A percentile compares a stretch with the other conserved stretches of the same genome.
These are phyloP conservation scores for Chrysopogon serrulatus DNA, from an alignment of 176 grass and related monocot genomes.

Conservation along the genomic window DNA sequence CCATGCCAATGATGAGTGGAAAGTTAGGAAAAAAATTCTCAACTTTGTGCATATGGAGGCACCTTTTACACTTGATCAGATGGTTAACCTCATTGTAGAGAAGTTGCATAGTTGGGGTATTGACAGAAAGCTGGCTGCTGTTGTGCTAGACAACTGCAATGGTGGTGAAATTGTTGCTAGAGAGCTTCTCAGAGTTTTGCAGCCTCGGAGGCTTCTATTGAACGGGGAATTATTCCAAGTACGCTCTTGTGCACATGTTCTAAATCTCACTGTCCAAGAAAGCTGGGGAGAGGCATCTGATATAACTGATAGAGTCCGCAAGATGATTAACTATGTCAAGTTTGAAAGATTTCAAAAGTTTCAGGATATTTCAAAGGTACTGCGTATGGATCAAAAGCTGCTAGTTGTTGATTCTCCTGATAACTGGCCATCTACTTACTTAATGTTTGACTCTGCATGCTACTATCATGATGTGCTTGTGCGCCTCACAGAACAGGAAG, in stretches of 20 bases:
- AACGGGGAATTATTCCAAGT: conserved; percentile 76
- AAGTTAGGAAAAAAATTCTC: conserved; percentile 86
- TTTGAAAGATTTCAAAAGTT: conserved; percentile 74
- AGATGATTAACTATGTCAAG: conserved; percentile 76
- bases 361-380: conserved; percentile 62
- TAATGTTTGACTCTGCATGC: conserved; percentile 93
- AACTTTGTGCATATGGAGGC: conserved; percentile 75
- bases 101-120: conserved; percentile 81
- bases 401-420: conserved; percentile 77
- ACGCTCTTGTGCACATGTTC: conserved; percentile 65
- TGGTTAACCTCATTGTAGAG: conserved; percentile 59
- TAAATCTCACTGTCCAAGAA: conserved; percentile 84
- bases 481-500: conserved; percentile 67
- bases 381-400: conserved; percentile 59
- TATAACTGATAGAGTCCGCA: conserved; percentile 60
- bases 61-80: conserved; percentile 43
- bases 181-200: conserved; percentile 69
- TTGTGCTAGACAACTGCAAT: conserved; percentile 77
- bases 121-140: conserved; percentile 58
- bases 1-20: conserved; percentile 69
- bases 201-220: conserved; percentile 58
- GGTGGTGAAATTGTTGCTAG: conserved; percentile 55
- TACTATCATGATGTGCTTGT: conserved; percentile 76
- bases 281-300: conserved; percentile 66
- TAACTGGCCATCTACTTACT: conserved; percentile 74